Evolutionary conservation across 2,329 filamentous ascomycete species (phyloP), one percentile per base, ranked within the genome.

Genomic region (Stachybotrys elegans): DNA sequence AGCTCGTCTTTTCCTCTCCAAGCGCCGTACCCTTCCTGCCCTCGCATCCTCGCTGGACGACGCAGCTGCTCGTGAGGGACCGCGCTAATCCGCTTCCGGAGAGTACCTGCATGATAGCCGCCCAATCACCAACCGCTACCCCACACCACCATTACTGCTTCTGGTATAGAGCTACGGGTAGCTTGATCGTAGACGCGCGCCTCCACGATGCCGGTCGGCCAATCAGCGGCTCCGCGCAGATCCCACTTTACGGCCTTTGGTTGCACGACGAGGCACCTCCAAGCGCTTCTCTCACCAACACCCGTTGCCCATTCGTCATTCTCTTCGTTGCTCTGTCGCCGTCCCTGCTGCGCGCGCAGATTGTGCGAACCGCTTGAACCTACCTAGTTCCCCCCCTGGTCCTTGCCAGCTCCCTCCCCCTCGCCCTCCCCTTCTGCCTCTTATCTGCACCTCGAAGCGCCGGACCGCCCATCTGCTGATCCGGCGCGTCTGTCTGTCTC

Each of bases 171-270:
- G n/a, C n/a, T n/a, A n/a, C n/a, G n/a, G n/a, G n/a, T n/a, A n/a
- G n/a, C n/a, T n/a, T n/a, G n/a, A n/a, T n/a, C n/a, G n/a, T 40
- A 40, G 22, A 40, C 37, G 37, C 37, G 37, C 37, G 37, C 37
- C 37, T 40, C 37, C 21, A 22, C 35, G 6, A 25, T 13, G 6
- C 13, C 37, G 22, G 16, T 20, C 35, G 35, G 37, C 37, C 37
- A 40, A 40, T 40, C 37, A 40, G 20, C 14, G 21, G 6, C 13
- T 5, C 12, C 37, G 3, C 7, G 37, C 16, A 29, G 9, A 29
- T 29, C 9, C 8, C 25, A 29, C 14, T 29, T 29, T 29, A 8
- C 25, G 9, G 9, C 25, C 14, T 29, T 29, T 14, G 25, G 25
- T 9, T 29, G 9, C 14, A 29, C 14, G 25, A 8, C 9, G 25